phyloP scores from a whole-genome alignment of 768 basidiomycete species.

The Agaricus subrufescens region DNA sequence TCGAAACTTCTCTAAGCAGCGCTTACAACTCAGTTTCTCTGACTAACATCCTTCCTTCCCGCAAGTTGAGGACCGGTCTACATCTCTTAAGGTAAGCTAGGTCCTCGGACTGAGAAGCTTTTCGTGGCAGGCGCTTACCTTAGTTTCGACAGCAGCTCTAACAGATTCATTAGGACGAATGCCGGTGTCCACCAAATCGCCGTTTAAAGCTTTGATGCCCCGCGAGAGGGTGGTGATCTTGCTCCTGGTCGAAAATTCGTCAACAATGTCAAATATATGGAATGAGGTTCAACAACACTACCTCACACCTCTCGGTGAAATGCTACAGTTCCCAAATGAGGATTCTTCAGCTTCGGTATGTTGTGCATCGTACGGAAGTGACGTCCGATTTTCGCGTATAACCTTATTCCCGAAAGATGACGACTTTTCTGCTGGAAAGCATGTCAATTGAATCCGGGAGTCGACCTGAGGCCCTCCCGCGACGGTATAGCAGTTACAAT shows the following conservation, averaged over 20 bases:
- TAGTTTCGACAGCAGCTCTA: not conserved
- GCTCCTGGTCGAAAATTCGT: conserved; percentile 54
- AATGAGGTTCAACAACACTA: conserved; percentile 43
- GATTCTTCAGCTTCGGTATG: conserved; percentile 34
- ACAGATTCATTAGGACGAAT: conserved; percentile 13
- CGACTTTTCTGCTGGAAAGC: conserved; percentile 8
- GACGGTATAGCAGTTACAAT: conserved; percentile 37
- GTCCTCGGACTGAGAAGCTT: conserved; percentile 3
- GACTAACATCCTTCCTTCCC: conserved; percentile 13
- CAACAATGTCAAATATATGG: conserved; percentile 40
- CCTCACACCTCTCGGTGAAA: conserved; percentile 28
- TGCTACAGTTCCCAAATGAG: conserved; percentile 1
- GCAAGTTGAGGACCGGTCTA: not conserved
- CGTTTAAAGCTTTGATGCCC: conserved; percentile 18
- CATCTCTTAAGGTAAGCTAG: conserved; percentile 1
- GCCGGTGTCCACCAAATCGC: conserved; percentile 15
- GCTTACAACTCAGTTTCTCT: conserved; percentile 6
- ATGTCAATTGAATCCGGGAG: not conserved
- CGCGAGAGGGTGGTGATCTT: conserved; percentile 35
- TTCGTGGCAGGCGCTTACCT: not conserved
- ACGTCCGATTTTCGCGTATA: not conserved
- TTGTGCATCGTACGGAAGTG: conserved; percentile 2
- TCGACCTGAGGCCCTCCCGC: conserved; percentile 20
- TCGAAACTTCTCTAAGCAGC: conserved; percentile 6
- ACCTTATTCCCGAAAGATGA: conserved; percentile 7